Conservation (phyloP, 2,329 filamentous ascomycete genomes). For the Rhynchosporium secalis region DNA sequence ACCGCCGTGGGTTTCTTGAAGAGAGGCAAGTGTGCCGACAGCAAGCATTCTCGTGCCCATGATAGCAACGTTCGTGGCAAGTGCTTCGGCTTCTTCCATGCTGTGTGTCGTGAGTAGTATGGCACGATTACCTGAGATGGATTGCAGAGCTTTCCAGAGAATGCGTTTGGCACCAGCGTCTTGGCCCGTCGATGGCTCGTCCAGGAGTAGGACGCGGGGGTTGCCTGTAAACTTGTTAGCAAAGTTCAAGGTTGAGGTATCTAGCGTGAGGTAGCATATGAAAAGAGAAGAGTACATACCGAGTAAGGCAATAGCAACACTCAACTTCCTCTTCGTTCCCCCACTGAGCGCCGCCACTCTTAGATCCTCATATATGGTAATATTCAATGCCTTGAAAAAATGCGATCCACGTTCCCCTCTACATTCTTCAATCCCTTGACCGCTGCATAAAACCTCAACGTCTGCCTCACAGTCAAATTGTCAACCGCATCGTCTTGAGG, state of each 20-base stretch:
- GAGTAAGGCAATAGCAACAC: constrained; percentile 40
- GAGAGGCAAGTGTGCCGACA: constrained; percentile 29
- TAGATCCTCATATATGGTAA: constrained; percentile 33
- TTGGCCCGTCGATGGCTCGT: constrained; percentile 40
- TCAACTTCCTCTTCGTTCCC: constrained; percentile 40
- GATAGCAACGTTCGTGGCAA: constrained; percentile 41
- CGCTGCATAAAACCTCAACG: constrained; percentile 39
- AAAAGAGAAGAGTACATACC: constrained; percentile 18
- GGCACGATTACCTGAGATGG: constrained; percentile 35
- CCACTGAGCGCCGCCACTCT: constrained; percentile 37
- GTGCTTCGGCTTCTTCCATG: constrained; percentile 43
- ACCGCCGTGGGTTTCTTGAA: constrained; percentile 31
- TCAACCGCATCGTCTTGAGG: constrained; percentile 42
- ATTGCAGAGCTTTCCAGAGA: constrained; percentile 40
- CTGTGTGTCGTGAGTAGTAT: constrained; percentile 42
- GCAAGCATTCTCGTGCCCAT: constrained; percentile 40
- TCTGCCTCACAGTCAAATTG: constrained; percentile 39
- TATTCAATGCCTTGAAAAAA: constrained; percentile 37
- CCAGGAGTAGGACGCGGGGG: constrained; percentile 38
- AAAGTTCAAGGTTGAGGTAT: background rate
- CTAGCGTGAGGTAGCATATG: too few species aligned
- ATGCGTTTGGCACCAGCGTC: constrained; percentile 41
- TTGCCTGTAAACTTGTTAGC: constrained; percentile 25
- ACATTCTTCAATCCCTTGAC: constrained; percentile 40
- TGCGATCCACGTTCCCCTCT: constrained; percentile 34